Percentiles rank a stretch among this genome's conserved stretches.
These are phyloP conservation scores for Pichia heedii DNA, from an alignment of 805 yeast species.

Conservation along the genomic window DNA sequence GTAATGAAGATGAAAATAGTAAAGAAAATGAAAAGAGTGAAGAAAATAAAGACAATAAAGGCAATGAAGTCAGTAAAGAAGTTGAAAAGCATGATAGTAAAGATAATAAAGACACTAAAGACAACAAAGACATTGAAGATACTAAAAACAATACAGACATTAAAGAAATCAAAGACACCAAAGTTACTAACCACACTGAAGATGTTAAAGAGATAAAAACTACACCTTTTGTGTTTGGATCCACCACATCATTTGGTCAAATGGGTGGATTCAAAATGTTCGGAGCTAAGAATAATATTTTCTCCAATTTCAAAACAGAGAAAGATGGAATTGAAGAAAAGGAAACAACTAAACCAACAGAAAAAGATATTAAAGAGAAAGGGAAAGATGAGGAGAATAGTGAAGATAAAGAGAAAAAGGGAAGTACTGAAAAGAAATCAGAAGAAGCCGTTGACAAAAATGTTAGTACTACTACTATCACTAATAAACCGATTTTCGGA, in stretches of 20 bases:
- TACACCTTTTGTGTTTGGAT: constrained; percentile 44
- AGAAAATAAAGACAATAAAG: no score
- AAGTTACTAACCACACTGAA: background rate
- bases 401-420: no score
- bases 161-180: background rate
- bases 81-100: background rate
- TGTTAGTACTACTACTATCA: background rate
- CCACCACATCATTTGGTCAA: constrained; percentile 41
- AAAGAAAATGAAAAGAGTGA: background rate
- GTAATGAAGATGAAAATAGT: background rate
- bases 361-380: constrained; percentile 1
- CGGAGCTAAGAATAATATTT: constrained; percentile 25
- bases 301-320: constrained; percentile 20
- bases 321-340: background rate
- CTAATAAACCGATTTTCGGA: constrained; percentile 30
- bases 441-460: no score
- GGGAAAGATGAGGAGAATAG: background rate
- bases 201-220: constrained; percentile 1
- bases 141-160: background rate
- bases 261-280: constrained; percentile 30
- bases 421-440: no score
- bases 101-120: background rate
- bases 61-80: background rate
- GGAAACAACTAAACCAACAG: background rate
- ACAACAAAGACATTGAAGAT: background rate